phyloP scores from a whole-genome alignment of 1,284 basidiomycete genomes.

The Mycosarcoma mackinlayi region DNA sequence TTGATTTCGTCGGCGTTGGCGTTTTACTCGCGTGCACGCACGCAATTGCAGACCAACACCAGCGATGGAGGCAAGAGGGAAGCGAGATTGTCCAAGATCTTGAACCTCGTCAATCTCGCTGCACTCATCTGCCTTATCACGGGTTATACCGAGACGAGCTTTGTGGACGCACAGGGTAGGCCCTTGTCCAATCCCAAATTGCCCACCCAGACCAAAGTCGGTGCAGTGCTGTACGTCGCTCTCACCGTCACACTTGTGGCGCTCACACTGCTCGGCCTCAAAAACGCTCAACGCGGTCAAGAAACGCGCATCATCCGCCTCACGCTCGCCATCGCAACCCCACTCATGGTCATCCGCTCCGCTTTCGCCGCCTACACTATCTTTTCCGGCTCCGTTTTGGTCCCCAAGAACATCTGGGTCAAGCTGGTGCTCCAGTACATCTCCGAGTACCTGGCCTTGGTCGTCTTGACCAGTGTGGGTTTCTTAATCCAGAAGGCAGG shows the following conservation, averaged over 20 bases:
- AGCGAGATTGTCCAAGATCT: not conserved
- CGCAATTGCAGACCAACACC: not conserved
- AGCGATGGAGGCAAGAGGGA: not conserved
- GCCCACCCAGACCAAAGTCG: slow-evolving; percentile 13
- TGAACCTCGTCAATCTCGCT: slow-evolving; percentile 29
- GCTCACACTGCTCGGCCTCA: slow-evolving; percentile 1
- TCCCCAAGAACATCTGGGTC: slow-evolving; percentile 20
- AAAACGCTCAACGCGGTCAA: not conserved
- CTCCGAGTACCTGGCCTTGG: slow-evolving; percentile 11
- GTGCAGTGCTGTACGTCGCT: slow-evolving; percentile 22
- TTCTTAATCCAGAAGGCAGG: slow-evolving; percentile 1
- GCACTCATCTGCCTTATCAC: slow-evolving; percentile 31
- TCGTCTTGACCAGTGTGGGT: slow-evolving; percentile 5
- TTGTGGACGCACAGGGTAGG: slow-evolving; percentile 3
- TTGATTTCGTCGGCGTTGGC: slow-evolving; percentile 20
- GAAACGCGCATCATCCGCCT: slow-evolving; percentile 8
- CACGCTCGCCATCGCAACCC: not conserved
- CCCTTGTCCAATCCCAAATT: slow-evolving; percentile 10
- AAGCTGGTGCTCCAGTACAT: slow-evolving; percentile 31
- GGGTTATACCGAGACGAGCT: slow-evolving; percentile 13
- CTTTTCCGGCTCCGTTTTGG: not conserved
- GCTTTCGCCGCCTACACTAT: slow-evolving; percentile 18
- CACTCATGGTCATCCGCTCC: slow-evolving; percentile 20
- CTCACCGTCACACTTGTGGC: slow-evolving; percentile 1
- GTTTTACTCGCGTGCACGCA: slow-evolving; percentile 12